Evolutionary conservation across 2,329 filamentous ascomycete species (phyloP), one percentile per base, ranked within the genome.

Genomic region (Trichoderma lentiforme): DNA sequence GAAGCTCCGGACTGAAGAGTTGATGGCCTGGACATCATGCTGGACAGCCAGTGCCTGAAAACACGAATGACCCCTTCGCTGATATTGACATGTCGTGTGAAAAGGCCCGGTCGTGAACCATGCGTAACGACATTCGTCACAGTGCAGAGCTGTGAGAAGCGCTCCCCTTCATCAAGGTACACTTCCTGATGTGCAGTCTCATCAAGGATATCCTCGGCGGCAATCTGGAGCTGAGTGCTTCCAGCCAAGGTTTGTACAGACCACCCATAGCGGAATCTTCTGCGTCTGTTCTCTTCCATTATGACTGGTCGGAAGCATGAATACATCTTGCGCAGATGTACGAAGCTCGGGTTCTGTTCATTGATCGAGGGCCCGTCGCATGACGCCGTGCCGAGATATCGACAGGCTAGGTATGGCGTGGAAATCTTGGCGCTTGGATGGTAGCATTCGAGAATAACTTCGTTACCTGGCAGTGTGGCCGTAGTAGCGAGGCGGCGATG

Each of bases 391-490:
- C 87, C 89, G 12, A 91, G 83, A 74, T 91, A 91, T 58, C 89
- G 84, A 80, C 93, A 95, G 78, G 80, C 80, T 14, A 94, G 85
- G 70, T 90, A 90, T 0, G 92, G 91, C 24, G 92, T 90, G 6
- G 87, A 90, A 64, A 92, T 84, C 79, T 90, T 91, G 28, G 87
- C 89, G 74, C 86, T 89, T 0, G 93, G 93, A 74, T 92, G 92
- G 77, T 92, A 95, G 79, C 92, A 93, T 82, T 95, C 92, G 56
- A 97, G 87, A 47, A 95, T 88, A 51, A 96, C 82, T 69, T 90
- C 88, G 77, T 93, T 76, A 2, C 76, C 74, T 5, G 79, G 77
- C 9, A 78, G 73, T 6, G 75, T 73, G 3, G 77, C 75, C 18
- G 75, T 68, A 24, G 76, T 73, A 3, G 90, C 81, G 2, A 94